Evolutionary conservation across 2,329 filamentous ascomycete genomes (phyloP), one percentile per base, ranked within the genome.

Genomic region (Dendryphion nanum): DNA sequence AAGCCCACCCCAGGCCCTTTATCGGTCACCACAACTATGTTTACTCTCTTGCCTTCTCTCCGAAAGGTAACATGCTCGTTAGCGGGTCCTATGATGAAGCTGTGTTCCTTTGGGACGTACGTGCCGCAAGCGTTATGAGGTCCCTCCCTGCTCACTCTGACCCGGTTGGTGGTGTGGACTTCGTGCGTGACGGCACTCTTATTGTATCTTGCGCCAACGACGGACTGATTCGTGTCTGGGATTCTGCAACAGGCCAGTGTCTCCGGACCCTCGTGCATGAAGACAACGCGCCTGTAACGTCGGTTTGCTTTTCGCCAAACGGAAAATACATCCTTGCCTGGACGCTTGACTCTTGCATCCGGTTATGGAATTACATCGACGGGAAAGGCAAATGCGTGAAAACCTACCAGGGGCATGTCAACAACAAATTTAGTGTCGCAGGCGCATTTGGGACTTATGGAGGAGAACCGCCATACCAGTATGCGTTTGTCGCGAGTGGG

Each of bases 41-140:
- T 20, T 95, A 95, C 68, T 89, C 85, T 35, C 74, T 98, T 21
- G 89, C 90, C 5, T 97, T 97, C 66, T 91, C 88, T n/a, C 93
- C 93, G 2, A 97, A 96, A 65, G 93, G 93, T 17, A 98, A 98
- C 60, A 95, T 97, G 61, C 78, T 98, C 21, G 93, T 90, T 13
- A 94, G 87, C 50, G 93, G 93, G 10, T 94, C 87, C 48, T 97
- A 96, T 67, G 93, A 98, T 52, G 93, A 98, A 71, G 93, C 93
- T 4, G 89, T 98, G 0, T 96, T 95, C 49, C 69, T 98, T 4
- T 98, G 93, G 93, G 93, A 98, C 64, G 87, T 97, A 12, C 79
- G 93, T 12, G 88, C 89, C 0, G 90, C 89, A 0, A 76, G 85
- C 16, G 74, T 93, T 21, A 95, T 98, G 89, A 80, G 89, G 38